Conservation (phyloP, 2,329 filamentous ascomycete species). For the Arthroderma uncinatum region DNA sequence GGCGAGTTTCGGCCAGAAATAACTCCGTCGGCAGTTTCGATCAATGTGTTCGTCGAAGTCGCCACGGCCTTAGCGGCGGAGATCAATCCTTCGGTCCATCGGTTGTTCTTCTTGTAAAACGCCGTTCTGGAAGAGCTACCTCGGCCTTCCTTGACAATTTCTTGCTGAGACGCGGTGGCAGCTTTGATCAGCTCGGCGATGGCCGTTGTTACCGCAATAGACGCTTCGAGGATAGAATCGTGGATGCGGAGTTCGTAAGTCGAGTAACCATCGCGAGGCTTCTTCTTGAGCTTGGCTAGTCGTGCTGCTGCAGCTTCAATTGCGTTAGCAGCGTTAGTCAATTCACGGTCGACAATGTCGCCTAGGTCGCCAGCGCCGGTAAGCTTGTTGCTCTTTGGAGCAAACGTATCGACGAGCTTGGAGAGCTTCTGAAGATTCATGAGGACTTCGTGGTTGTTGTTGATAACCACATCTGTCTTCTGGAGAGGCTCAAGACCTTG, state of each 20-base stretch:
- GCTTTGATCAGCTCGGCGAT: conserved; percentile 93
- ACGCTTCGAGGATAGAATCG: conserved; percentile 87
- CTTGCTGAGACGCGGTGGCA: conserved; percentile 81
- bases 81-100: conserved; percentile 96
- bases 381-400: conserved; percentile 75
- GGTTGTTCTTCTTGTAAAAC: conserved; percentile 99
- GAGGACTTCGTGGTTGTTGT: conserved; percentile 92
- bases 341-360: conserved; percentile 81
- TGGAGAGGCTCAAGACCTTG: conserved; percentile 82
- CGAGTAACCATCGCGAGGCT: conserved; percentile 88
- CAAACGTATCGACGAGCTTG: conserved; percentile 84
- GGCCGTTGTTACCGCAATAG: conserved; percentile 83
- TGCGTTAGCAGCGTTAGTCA: conserved; percentile 86
- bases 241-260: conserved; percentile 95
- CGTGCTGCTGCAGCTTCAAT: conserved; percentile 86
- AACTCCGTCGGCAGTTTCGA: conserved; percentile 95
- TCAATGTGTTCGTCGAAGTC: conserved; percentile 83
- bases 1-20: conserved; percentile 84
- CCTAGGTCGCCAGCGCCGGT: conserved; percentile 72
- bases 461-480: conserved; percentile 95
- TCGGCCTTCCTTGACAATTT: conserved; percentile 88
- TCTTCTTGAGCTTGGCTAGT: conserved; percentile 84
- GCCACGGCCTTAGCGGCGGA: conserved; percentile 95
- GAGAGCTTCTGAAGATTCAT: conserved; percentile 87
- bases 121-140: conserved; percentile 78